Percentiles rank a stretch among this genome's conserved stretches.
phyloP scores from a whole-genome alignment of 2,329 filamentous ascomycete species.

The Aspergillus tubingensis region DNA sequence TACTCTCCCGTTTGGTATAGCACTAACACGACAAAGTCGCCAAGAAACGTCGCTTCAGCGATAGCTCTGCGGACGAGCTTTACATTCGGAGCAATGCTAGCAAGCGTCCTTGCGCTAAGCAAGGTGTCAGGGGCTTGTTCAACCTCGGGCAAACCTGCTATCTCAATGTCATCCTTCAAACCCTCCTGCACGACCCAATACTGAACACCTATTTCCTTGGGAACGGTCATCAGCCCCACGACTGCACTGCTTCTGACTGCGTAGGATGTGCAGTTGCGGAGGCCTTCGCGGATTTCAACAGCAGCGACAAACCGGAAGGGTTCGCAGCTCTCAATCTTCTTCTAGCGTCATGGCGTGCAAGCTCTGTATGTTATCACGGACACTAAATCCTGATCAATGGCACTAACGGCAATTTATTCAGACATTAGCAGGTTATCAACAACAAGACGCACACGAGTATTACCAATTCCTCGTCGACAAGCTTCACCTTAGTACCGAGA shows the following conservation, averaged over 20 bases:
- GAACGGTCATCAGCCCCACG: slow-evolving; percentile 78
- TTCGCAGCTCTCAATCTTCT: slow-evolving; percentile 90
- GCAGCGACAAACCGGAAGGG: slow-evolving; percentile 70
- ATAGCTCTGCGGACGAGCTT: slow-evolving; percentile 65
- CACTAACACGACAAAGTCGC: slow-evolving; percentile 18
- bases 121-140: slow-evolving; percentile 86
- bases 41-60: slow-evolving; percentile 40
- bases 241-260: slow-evolving; percentile 64
- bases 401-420: no score
- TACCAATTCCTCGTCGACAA: slow-evolving; percentile 94
- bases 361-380: slow-evolving; percentile 58
- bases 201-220: slow-evolving; percentile 89
- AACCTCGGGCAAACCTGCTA: slow-evolving; percentile 99
- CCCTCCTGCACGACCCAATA: slow-evolving; percentile 88
- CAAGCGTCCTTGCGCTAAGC: slow-evolving; percentile 78
- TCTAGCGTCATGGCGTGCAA: slow-evolving; percentile 85
- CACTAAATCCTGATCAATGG: no score
- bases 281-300: slow-evolving; percentile 65
- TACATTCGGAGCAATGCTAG: slow-evolving; percentile 79
- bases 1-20: not conserved
- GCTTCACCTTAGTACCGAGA: slow-evolving; percentile 76
- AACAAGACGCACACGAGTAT: slow-evolving; percentile 97
- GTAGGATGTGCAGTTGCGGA: slow-evolving; percentile 64
- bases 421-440: slow-evolving; percentile 83
- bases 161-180: slow-evolving; percentile 93